Evolutionary conservation across 2,329 filamentous ascomycete genomes (phyloP).

Genomic region (Davidsoniella virescens): DNA sequence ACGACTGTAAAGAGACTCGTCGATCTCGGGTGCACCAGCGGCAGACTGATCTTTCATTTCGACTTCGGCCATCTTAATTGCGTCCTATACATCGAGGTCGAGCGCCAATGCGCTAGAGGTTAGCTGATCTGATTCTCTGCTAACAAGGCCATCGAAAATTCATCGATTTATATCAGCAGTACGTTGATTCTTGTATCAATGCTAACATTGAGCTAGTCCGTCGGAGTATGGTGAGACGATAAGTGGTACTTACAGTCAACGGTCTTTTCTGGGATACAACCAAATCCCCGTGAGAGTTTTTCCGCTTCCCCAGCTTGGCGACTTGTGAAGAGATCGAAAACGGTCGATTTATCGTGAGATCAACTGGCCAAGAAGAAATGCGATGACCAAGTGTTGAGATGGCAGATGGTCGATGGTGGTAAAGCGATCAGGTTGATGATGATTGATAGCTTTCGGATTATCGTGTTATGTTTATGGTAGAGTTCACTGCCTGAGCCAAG

Average conservation of each 20-base stretch:
- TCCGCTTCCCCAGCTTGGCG: constrained; percentile 51
- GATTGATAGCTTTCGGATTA: too few relatives aligned
- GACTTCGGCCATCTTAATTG: constrained; percentile 36
- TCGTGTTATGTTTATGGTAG: too few relatives aligned
- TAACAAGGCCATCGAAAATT: not conserved
- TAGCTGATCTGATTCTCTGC: constrained; percentile 2
- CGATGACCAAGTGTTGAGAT: too few relatives aligned
- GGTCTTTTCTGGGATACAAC: constrained; percentile 40
- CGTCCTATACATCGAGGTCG: constrained; percentile 23
- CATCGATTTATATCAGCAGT: too few relatives aligned
- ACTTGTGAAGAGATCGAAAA: constrained; percentile 5
- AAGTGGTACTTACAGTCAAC: constrained; percentile 38
- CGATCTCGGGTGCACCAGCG: constrained; percentile 45
- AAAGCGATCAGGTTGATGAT: too few relatives aligned
- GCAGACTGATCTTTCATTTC: constrained; percentile 30
- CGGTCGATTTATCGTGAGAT: not conserved
- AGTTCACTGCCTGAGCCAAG: too few relatives aligned
- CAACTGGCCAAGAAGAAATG: too few relatives aligned
- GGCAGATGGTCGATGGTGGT: too few relatives aligned
- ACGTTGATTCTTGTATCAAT: not conserved
- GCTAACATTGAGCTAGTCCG: too few relatives aligned
- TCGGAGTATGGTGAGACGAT: not conserved
- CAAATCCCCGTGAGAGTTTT: constrained; percentile 44
- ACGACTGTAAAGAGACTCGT: constrained; percentile 58
- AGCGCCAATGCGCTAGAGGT: constrained; percentile 10